phyloP scores from a whole-genome alignment of 768 basidiomycete genomes.

The Pleurotus giganteus region DNA sequence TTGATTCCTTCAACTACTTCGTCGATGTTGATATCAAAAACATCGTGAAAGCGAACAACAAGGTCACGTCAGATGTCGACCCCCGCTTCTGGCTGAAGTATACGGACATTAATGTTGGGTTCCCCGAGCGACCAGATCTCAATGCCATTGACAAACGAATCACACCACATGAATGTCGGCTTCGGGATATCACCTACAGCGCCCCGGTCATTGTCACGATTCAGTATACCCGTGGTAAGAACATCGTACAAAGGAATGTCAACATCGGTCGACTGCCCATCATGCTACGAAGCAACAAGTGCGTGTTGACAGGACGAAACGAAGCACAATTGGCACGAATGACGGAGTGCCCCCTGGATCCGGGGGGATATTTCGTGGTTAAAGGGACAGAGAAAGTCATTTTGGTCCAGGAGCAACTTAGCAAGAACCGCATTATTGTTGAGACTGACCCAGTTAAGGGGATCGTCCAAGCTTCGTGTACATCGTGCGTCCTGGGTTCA shows the following conservation, averaged over 20 bases:
- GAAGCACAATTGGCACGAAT: constrained; percentile 88
- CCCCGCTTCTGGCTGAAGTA: constrained; percentile 97
- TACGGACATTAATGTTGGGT: constrained; percentile 90
- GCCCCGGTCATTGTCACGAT: constrained; percentile 93
- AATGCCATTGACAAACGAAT: constrained; percentile 76
- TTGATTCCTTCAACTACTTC: constrained; percentile 99
- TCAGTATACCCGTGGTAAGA: constrained; percentile 91
- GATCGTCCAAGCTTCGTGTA: constrained; percentile 91
- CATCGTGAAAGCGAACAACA: constrained; percentile 90
- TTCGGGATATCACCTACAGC: constrained; percentile 92
- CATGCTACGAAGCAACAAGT: constrained; percentile 96
- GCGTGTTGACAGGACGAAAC: constrained; percentile 75
- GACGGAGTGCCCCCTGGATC: constrained; percentile 97
- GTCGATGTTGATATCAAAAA: constrained; percentile 97
- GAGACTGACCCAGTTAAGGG: constrained; percentile 91
- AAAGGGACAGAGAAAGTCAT: constrained; percentile 99
- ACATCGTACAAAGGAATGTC: constrained; percentile 83
- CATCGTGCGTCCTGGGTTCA: constrained; percentile 63
- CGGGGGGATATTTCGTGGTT: constrained; percentile 99
- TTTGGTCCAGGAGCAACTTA: constrained; percentile 96
- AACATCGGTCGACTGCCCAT: constrained; percentile 91
- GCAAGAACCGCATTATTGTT: constrained; percentile 99
- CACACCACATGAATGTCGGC: constrained; percentile 95
- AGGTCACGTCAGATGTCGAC: constrained; percentile 95
- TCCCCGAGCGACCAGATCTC: constrained; percentile 85